Percentiles rank a stretch among this genome's conserved stretches.
These are phyloP conservation scores for Harringtonia lauricola DNA, from an alignment of 2,329 filamentous ascomycete species.

Conservation along the genomic window DNA sequence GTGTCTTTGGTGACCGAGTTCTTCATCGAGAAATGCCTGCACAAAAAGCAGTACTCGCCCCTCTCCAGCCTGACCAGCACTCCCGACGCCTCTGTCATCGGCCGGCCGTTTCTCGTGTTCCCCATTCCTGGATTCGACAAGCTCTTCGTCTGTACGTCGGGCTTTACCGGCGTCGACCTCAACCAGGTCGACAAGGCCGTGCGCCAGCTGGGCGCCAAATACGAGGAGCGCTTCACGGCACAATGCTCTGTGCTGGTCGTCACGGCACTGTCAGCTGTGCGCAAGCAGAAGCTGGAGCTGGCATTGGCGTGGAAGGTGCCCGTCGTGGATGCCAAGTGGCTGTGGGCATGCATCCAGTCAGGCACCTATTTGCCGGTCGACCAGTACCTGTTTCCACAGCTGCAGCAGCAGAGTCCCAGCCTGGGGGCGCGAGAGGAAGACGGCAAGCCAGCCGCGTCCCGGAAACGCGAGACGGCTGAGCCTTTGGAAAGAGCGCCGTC, in stretches of 20 bases:
- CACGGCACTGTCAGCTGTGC: slow-evolving; percentile 43
- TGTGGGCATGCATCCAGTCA: slow-evolving; percentile 67
- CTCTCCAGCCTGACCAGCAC: slow-evolving; percentile 57
- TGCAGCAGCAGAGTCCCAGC: slow-evolving; percentile 21
- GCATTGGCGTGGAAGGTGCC: slow-evolving; percentile 67
- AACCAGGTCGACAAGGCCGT: slow-evolving; percentile 73
- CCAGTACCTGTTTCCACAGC: slow-evolving; percentile 34
- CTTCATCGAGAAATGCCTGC: slow-evolving; percentile 84
- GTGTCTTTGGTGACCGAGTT: slow-evolving; percentile 67
- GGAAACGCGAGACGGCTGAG: slow-evolving; percentile 8
- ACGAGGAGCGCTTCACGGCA: slow-evolving; percentile 65
- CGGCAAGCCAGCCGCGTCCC: slow-evolving; percentile 9
- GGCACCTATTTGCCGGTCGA: slow-evolving; percentile 35
- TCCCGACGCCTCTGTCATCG: slow-evolving; percentile 56
- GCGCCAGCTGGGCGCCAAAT: slow-evolving; percentile 65
- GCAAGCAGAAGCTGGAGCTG: slow-evolving; percentile 67
- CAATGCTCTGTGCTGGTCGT: slow-evolving; percentile 71
- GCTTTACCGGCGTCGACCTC: slow-evolving; percentile 74
- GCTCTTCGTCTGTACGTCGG: slow-evolving; percentile 69
- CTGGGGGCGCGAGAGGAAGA: too few species aligned
- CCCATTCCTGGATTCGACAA: slow-evolving; percentile 57
- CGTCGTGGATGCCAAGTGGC: slow-evolving; percentile 71
- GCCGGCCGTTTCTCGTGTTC: slow-evolving; percentile 62
- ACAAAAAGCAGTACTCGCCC: slow-evolving; percentile 59
- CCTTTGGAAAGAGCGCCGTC: background rate